These are phyloP conservation scores for Senna siamea DNA, from an alignment of 306 rosid genomes.

Conservation along the genomic window DNA sequence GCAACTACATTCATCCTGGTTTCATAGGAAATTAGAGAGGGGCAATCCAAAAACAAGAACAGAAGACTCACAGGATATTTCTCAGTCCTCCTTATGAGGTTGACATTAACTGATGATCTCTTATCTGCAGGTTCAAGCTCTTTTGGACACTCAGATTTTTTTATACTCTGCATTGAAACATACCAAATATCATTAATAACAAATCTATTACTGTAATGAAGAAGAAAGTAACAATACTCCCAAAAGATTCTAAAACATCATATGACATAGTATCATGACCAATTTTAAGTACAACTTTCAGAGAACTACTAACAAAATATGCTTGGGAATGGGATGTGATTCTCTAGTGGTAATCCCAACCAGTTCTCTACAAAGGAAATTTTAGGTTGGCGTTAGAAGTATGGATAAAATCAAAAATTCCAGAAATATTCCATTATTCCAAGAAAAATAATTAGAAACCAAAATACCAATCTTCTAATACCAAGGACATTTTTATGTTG, in stretches of 20 bases:
- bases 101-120: slow-evolving; percentile 81
- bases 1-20: slow-evolving; percentile 2
- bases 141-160: slow-evolving; percentile 88
- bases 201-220: slow-evolving; percentile 2
- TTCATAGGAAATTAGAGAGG: slow-evolving; percentile 23
- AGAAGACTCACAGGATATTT: slow-evolving; percentile 74
- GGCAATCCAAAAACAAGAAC: slow-evolving; percentile 27
- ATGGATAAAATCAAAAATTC: background rate
- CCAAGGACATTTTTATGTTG: background rate
- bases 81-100: slow-evolving; percentile 84
- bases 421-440: slow-evolving; percentile 21
- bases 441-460: background rate
- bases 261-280: slow-evolving; percentile 8
- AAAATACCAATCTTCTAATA: slow-evolving; percentile 31
- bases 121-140: slow-evolving; percentile 92
- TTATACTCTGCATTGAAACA: slow-evolving; percentile 74
- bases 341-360: background rate
- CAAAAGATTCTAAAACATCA: slow-evolving; percentile 26
- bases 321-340: background rate
- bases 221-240: slow-evolving; percentile 22
- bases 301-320: slow-evolving; percentile 21
- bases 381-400: slow-evolving; percentile 7
- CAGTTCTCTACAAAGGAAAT: background rate
- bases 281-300: slow-evolving; percentile 3
- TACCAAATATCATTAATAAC: slow-evolving; percentile 25